Base-by-base conservation (phyloP, 306 rosid species). In the Gastrolobium villosum region DNA sequence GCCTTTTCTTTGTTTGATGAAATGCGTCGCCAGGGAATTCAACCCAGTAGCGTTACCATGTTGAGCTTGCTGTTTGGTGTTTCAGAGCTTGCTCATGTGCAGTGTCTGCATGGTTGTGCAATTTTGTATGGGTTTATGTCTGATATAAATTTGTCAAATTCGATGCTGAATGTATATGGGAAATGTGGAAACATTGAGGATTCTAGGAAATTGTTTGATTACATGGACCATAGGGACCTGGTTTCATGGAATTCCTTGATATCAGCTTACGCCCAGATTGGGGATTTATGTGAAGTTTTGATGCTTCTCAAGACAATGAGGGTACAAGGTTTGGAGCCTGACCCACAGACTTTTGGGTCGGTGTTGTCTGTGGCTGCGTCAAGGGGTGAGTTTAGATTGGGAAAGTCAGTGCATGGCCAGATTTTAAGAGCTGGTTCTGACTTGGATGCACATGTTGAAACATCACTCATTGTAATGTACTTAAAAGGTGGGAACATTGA, bases 171-270 rank as follows among this genome's bases (percentile, higher is more conserved):
- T 84, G 74, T 72, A 13, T 90, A 92, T 36, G 90, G 89, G 45
- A 92, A 84, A 62, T 92, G 95, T 57, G 88, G 93, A 40, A 77
- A 85, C 46, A 48, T 84, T 54, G 84, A 69, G 45, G 89, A 92
- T 82, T 88, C 88, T 62, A 84, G 89, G 82, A 71, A 78, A 34
- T 59, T 88, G 81, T 92, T 92, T 81, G 88, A 90, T 53, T 72
- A 7, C 81, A 86, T 88, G 90, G 77, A 72, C 59, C 49, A 10
- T 15, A 87, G 83, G 84, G 95, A 92, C 77, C 0, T 77, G 9
- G 87, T 88, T 83, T 86, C 96, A 0, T 92, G 97, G 93, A 92
- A 92, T 81, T 88, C 96, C 0, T 79, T 88, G 87, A 77, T 90
- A 43, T 81, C 93, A 0, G 50, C 84, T 45, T 88, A 83, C 81